Base-by-base conservation (phyloP, 306 rosid genomes). In the Medicago ruthenica region DNA sequence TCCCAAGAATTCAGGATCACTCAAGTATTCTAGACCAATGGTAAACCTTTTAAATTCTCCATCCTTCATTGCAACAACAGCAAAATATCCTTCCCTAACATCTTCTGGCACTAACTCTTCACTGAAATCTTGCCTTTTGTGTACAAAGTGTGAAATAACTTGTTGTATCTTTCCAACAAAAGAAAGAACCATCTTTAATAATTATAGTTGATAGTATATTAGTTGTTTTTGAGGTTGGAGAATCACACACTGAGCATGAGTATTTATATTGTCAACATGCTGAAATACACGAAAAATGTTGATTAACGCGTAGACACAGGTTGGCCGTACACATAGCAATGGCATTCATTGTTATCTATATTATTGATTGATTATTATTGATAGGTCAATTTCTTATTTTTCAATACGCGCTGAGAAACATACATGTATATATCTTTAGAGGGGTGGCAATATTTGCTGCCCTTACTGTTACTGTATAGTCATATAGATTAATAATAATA, bases 31-130 rank as follows among this genome's bases (percentile, higher is more conserved):
- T 22, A 92, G 70, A 41, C 86, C 83, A 55, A 88, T 53, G 3
- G 81, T 67, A 50, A 92, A 87, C 83, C 91, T 88, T 79, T 82
- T 74, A 15, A 59, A 50, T 71, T 88, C 87, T 71, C 80, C 81
- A 66, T 88, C 90, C 64, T 76, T 81, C 7, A 72, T 79, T 39
- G 97, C 96, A 77, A 85, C 48, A 37, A 89, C 93, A 54, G 79
- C 83, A 72, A 88, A 83, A 45, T 88, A 80, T n/a, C 93, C 97
- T 81, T 86, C 83, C 39, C 79, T 86, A 16, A 84, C 86, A 27
- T 31, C 71, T 24, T 70, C 73, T 27, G 67, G 6, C 37, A 78
- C 15, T 21, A 75, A 20, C 50, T 73, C 80, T 68, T 77, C 72
- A 10, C 45, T 60, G 1, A 67, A 70, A 53, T 31, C 17, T 22